Conservation (phyloP, 768 basidiomycete species). For the Porpolomopsis calyptriformis region DNA sequence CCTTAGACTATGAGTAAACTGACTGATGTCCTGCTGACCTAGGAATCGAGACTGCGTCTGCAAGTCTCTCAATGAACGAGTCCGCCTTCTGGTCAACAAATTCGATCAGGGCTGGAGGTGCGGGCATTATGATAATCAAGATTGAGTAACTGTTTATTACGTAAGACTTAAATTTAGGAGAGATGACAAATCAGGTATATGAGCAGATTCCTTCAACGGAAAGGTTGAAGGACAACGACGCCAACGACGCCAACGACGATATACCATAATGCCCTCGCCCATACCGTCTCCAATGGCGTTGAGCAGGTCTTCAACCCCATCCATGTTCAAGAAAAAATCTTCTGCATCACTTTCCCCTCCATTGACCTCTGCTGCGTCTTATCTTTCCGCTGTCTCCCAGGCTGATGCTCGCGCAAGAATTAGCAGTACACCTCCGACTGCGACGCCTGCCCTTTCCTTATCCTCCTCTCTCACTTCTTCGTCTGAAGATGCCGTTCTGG, state of each 20-base stretch:
- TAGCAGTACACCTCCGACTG: constrained; percentile 34
- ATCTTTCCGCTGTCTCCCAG: constrained; percentile 49
- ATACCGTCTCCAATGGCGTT: constrained; percentile 38
- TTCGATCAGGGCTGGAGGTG: constrained; percentile 36
- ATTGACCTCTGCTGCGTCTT: constrained; percentile 45
- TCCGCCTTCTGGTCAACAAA: constrained; percentile 61
- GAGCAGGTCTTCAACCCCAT: constrained; percentile 30
- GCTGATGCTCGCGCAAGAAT: constrained; percentile 60
- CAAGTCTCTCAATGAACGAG: constrained; percentile 66
- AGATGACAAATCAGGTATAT: too few relatives aligned
- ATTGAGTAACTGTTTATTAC: too few relatives aligned
- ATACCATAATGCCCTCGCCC: constrained; percentile 5
- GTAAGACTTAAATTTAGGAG: too few relatives aligned
- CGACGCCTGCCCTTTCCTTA: constrained; percentile 63
- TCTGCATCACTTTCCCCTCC: constrained; percentile 16
- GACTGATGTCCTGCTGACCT: constrained; percentile 31
- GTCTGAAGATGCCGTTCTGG: constrained; percentile 56
- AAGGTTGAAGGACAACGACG: neutral
- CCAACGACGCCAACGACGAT: neutral
- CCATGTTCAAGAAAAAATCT: constrained; percentile 43
- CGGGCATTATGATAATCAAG: constrained; percentile 27
- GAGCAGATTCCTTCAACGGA: too few relatives aligned
- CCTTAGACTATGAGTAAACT: constrained; percentile 1
- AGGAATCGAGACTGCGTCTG: constrained; percentile 77
- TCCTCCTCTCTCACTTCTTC: constrained; percentile 63